Percentiles rank a stretch among this genome's conserved stretches.
Evolutionary conservation across 805 yeast species (phyloP).

Genomic region (Suhomyces vadensis): DNA sequence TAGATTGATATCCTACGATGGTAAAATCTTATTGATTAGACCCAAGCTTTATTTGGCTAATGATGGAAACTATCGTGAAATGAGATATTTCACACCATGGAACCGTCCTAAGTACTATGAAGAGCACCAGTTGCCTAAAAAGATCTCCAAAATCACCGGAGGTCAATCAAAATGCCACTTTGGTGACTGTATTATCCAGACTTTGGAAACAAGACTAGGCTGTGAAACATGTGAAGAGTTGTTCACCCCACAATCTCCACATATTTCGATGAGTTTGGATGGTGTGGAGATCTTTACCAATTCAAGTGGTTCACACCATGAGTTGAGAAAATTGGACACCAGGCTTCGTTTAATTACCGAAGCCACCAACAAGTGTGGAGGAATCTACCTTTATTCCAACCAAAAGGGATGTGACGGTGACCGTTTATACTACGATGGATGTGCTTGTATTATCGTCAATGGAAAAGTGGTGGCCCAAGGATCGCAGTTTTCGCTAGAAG

Average conservation of each 20-base stretch:
- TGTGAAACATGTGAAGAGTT: conserved; percentile 98
- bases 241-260: conserved; percentile 96
- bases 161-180: conserved; percentile 70
- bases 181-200: conserved; percentile 88
- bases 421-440: conserved; percentile 93
- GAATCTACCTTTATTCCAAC: conserved; percentile 88
- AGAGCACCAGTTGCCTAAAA: conserved; percentile 67
- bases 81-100: conserved; percentile 98
- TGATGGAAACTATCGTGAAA: conserved; percentile 97
- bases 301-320: conserved; percentile 98
- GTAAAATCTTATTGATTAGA: conserved; percentile 77
- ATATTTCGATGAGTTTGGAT: conserved; percentile 84
- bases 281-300: conserved; percentile 98
- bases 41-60: conserved; percentile 94
- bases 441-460: conserved; percentile 90
- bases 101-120: conserved; percentile 74
- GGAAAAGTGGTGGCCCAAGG: conserved; percentile 94
- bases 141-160: conserved; percentile 57
- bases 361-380: conserved; percentile 96
- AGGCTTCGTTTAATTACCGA: conserved; percentile 83
- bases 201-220: conserved; percentile 88
- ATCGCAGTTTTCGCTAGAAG: conserved; percentile 81
- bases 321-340: conserved; percentile 82
- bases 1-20: conserved; percentile 78
- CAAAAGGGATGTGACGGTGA: conserved; percentile 99